These are phyloP conservation scores for Phytophthora fragariae DNA, from an alignment of 352 stramenopile genomes.

Conservation along the genomic window DNA sequence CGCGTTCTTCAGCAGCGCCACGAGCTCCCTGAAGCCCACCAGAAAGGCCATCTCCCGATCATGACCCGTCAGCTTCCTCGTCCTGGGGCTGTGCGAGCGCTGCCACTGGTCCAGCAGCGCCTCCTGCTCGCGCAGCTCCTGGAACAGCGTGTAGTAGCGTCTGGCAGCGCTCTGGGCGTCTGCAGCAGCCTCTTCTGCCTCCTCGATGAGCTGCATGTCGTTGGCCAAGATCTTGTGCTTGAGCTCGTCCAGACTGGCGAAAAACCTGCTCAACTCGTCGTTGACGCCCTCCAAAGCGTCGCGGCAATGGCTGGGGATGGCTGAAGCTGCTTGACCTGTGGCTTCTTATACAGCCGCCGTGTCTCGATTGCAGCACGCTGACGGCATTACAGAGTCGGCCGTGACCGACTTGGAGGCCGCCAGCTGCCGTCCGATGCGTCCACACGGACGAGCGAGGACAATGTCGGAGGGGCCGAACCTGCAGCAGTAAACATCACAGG, in stretches of 20 bases:
- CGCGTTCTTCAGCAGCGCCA: constrained; percentile 66
- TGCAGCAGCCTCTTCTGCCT: neutral
- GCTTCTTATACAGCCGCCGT: no score
- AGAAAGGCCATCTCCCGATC: constrained; percentile 74
- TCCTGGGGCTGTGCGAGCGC: constrained; percentile 40
- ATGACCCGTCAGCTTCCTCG: constrained; percentile 39
- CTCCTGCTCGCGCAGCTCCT: constrained; percentile 55
- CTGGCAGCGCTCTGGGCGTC: neutral
- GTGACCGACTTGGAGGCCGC: no score
- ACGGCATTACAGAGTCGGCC: no score
- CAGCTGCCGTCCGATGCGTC: no score
- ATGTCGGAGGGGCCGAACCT: no score
- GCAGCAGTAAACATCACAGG: no score
- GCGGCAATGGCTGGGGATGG: constrained; percentile 43
- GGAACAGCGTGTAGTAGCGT: constrained; percentile 49
- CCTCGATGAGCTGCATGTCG: constrained; percentile 35
- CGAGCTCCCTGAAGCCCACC: constrained; percentile 62
- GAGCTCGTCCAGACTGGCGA: constrained; percentile 48
- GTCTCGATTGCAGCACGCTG: no score
- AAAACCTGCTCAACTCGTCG: constrained; percentile 45
- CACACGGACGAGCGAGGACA: no score
- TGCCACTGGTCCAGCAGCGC: constrained; percentile 55
- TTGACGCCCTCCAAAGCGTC: constrained; percentile 56
- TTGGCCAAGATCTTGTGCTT: constrained; percentile 53
- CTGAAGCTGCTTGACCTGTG: neutral